A percentile compares a stretch with the other conserved stretches of the same genome.
These are phyloP conservation scores for Trichophyton schoenleinii DNA, from an alignment of 2,329 filamentous ascomycete species.

Conservation along the genomic window DNA sequence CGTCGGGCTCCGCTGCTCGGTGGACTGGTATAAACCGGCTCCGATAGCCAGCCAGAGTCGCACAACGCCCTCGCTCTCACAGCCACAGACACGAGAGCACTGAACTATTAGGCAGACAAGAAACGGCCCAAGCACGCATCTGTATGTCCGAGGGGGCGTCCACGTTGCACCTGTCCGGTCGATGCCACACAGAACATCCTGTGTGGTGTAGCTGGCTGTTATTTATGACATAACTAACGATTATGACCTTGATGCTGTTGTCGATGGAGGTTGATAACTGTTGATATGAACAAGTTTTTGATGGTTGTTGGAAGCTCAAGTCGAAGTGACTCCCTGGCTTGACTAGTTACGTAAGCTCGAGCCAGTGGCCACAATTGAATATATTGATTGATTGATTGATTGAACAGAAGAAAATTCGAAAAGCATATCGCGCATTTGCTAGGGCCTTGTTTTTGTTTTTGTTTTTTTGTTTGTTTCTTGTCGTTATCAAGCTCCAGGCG, in stretches of 20 bases:
- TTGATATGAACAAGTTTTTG: background rate
- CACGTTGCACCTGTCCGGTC: conserved; percentile 1
- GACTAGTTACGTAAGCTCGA: background rate
- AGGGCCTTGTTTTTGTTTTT: no score
- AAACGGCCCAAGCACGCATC: background rate
- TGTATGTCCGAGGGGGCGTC: background rate
- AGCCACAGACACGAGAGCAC: background rate
- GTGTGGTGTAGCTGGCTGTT: background rate
- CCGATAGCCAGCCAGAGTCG: background rate
- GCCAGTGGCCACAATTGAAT: background rate
- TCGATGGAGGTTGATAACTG: background rate
- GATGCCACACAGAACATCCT: background rate
- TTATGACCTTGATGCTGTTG: background rate
- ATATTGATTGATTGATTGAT: background rate
- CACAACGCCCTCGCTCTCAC: background rate
- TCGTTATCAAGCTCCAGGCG: background rate
- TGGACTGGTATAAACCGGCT: background rate
- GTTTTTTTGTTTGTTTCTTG: background rate
- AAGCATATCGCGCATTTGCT: background rate
- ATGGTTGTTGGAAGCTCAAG: background rate
- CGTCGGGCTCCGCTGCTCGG: background rate
- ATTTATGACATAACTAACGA: background rate
- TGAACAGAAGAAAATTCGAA: background rate
- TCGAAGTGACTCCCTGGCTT: no score
- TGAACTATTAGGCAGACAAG: background rate